phyloP scores from a whole-genome alignment of 2,329 filamentous ascomycete species.

The Verticillium albo-atrum region DNA sequence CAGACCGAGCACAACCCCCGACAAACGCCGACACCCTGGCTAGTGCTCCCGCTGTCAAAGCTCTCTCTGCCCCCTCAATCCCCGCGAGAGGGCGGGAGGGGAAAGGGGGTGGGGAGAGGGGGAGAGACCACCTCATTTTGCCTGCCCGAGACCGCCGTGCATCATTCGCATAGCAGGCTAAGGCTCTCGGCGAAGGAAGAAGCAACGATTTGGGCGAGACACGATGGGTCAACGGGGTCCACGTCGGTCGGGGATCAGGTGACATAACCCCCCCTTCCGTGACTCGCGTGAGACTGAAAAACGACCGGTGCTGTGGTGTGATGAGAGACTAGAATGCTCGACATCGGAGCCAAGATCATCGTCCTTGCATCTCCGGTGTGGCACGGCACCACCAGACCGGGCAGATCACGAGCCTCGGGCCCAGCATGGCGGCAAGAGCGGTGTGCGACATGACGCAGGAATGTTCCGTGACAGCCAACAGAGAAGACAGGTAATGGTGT shows the following conservation, averaged over 20 bases:
- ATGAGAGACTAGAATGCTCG: background rate
- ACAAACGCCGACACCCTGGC: background rate
- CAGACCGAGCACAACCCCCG: background rate
- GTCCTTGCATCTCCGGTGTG: background rate
- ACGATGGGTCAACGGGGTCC: background rate
- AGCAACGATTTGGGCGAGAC: background rate
- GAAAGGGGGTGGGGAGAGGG: no score
- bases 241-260: background rate
- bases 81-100: no score
- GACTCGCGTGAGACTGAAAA: background rate
- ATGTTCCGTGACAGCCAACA: background rate
- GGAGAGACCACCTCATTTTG: no score
- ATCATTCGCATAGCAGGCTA: background rate
- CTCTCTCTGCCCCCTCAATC: no score
- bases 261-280: background rate
- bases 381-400: background rate
- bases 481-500: background rate
- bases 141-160: no score
- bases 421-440: background rate
- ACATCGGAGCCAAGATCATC: background rate
- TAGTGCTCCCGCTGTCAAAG: no score
- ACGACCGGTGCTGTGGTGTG: background rate
- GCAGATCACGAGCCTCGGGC: background rate
- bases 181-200: background rate
- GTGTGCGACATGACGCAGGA: background rate